phyloP scores from a whole-genome alignment of 1,284 basidiomycete genomes.

The Trametes versicolor region DNA sequence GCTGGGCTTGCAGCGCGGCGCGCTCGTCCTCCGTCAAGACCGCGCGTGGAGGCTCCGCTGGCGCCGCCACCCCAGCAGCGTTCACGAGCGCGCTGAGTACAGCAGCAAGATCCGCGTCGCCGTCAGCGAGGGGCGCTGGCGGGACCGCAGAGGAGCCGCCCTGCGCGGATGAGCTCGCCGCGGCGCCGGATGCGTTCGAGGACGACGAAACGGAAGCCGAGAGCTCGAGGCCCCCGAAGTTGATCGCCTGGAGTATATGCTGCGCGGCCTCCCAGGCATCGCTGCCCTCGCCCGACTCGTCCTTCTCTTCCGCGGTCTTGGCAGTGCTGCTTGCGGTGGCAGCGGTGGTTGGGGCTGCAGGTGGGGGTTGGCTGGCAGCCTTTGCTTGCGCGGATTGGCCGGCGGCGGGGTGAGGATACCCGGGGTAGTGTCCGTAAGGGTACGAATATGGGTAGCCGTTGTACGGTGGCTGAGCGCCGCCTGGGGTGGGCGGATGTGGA shows the following conservation, averaged over 20 bases:
- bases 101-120: slow-evolving; percentile 28
- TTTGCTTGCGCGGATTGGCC: slow-evolving; percentile 23
- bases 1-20: slow-evolving; percentile 69
- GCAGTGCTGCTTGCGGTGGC: slow-evolving; percentile 3
- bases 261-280: slow-evolving; percentile 81
- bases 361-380: slow-evolving; percentile 14
- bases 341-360: slow-evolving; percentile 15
- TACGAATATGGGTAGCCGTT: slow-evolving; percentile 37
- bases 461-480: slow-evolving; percentile 34
- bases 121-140: slow-evolving; percentile 21
- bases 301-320: slow-evolving; percentile 42
- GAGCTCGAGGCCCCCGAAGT: slow-evolving; percentile 62
- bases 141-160: slow-evolving; percentile 9
- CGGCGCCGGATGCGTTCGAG: slow-evolving; percentile 23
- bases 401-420: slow-evolving; percentile 35
- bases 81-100: slow-evolving; percentile 22
- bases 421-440: slow-evolving; percentile 37
- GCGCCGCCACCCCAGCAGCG: slow-evolving; percentile 16
- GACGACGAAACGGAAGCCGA: slow-evolving; percentile 27
- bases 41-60: slow-evolving; percentile 28
- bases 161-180: slow-evolving; percentile 4
- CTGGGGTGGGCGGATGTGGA: slow-evolving; percentile 25
- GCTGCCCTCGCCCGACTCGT: slow-evolving; percentile 51
- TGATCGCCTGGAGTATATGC: slow-evolving; percentile 79
- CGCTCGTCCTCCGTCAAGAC: slow-evolving; percentile 53